Base-by-base conservation (phyloP, 768 basidiomycete species). In the Polyporus arcularius region DNA sequence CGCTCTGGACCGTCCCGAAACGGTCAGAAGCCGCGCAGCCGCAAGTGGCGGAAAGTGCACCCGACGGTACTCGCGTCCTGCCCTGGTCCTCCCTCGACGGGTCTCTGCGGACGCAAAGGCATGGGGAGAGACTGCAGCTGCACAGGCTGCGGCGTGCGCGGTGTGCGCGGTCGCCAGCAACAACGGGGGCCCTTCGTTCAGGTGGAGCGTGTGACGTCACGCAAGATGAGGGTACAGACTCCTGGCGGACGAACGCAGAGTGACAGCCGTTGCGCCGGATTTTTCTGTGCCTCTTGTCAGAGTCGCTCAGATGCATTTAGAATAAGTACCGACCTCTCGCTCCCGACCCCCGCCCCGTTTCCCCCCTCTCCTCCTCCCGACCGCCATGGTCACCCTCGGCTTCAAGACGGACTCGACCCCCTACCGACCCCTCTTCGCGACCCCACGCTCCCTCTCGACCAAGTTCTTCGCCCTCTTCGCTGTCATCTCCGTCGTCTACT, bases 371-470 rank as follows among this genome's bases (percentile, higher is more conserved):
- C 10, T 55, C 38, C 32, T 14, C 31, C 31, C 35, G 43, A 9
- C 50, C 32, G n/a, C 57, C 57, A 63, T 63, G 61, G 57, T 54
- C 57, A 46, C 47, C 16, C 48, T 63, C 53, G 21, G 21, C 21
- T 58, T 58, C 53, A 63, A 58, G 57, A 16, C 49, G 40, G 57
- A 63, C 57, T 14, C 47, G 30, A 46, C 45, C 47, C 41, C 57
- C n/a, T 63, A 63, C 57, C 32, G 62, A 11, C 62, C 62, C 26
- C 57, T 63, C 48, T 16, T 63, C 51, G 18, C 61, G 14, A 9
- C 38, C 14, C 61, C 56, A 30, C 56, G 61, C 52, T 62, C 61
- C 15, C 57, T 58, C 39, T 51, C 62, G 38, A 16, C 57, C 12
- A 63, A 58, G 48, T 39, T 63, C 42, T 49, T 58, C 53, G 35